A percentile compares a stretch with the other conserved stretches of the same genome.
These are phyloP conservation scores for Phytopythium oedochilum DNA, from an alignment of 352 stramenopile genomes.

Conservation along the genomic window DNA sequence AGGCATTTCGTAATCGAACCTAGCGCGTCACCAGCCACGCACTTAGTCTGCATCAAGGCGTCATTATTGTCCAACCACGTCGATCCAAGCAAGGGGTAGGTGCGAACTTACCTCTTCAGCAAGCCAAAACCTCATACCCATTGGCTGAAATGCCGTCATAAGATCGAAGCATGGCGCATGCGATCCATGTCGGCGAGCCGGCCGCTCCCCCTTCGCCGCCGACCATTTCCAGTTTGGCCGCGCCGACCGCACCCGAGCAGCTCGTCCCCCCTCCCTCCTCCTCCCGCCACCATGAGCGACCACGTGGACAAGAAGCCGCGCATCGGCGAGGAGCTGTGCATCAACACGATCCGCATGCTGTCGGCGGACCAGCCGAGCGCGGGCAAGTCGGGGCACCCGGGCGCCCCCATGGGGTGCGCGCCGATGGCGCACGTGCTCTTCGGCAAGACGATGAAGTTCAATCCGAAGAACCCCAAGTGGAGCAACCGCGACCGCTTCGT, in stretches of 20 bases:
- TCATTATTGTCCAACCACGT: slow-evolving; percentile 3
- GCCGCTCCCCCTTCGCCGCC: background rate
- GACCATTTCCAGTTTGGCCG: slow-evolving; percentile 41
- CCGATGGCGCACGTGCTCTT: slow-evolving; percentile 98
- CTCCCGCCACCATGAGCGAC: slow-evolving; percentile 42
- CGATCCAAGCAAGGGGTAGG: background rate
- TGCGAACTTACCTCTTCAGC: background rate
- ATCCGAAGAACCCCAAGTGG: slow-evolving; percentile 84
- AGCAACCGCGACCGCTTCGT: slow-evolving; percentile 99
- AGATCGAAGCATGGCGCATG: background rate
- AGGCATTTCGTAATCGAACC: slow-evolving; percentile 2
- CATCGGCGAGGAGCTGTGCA: slow-evolving; percentile 86
- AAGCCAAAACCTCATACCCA: background rate
- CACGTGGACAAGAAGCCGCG: slow-evolving; percentile 81
- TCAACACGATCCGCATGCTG: slow-evolving; percentile 98
- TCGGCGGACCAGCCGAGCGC: slow-evolving; percentile 96
- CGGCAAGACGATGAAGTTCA: slow-evolving; percentile 88
- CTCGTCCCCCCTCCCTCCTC: slow-evolving; percentile 1
- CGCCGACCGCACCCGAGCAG: slow-evolving; percentile 23
- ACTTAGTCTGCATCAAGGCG: background rate
- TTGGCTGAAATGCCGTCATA: slow-evolving; percentile 3
- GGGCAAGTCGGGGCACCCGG: slow-evolving; percentile 97
- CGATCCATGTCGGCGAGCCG: background rate
- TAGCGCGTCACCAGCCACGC: background rate
- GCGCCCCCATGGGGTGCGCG: slow-evolving; percentile 98